phyloP scores from a whole-genome alignment of 2,329 filamentous ascomycete species.

The Trichoderma asperellum region DNA sequence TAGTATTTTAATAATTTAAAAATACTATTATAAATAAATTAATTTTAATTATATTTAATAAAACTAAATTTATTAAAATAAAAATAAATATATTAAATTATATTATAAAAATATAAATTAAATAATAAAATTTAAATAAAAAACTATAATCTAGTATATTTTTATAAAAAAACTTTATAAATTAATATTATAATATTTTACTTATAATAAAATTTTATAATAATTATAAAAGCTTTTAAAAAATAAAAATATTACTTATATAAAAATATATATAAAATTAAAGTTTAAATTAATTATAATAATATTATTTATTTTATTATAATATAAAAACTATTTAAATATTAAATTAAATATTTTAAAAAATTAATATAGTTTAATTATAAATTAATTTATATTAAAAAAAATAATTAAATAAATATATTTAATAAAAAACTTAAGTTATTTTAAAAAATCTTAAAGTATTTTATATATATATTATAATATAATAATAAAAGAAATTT shows the following conservation, averaged over 20 bases:
- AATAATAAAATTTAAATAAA: conserved; percentile 28
- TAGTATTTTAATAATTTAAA: too few relatives aligned
- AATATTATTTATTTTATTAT: conserved; percentile 33
- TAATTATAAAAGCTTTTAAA: conserved; percentile 28
- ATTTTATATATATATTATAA: neutral
- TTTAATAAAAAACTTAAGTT: neutral
- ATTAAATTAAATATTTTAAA: conserved; percentile 29
- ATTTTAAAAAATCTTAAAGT: neutral
- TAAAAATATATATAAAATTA: conserved; percentile 30
- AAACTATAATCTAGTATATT: conserved; percentile 29
- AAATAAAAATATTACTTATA: conserved; percentile 29
- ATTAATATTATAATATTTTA: conserved; percentile 35
- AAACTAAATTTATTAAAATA: conserved; percentile 24
- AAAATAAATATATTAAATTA: conserved; percentile 30
- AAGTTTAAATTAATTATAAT: conserved; percentile 34
- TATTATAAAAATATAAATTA: conserved; percentile 21
- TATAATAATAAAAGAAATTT: neutral
- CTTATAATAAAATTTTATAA: conserved; percentile 34
- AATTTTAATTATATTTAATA: conserved; percentile 12
- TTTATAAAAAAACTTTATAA: conserved; percentile 33
- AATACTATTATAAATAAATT: too few relatives aligned
- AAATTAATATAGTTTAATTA: neutral
- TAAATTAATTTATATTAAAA: neutral
- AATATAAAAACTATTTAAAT: conserved; percentile 30
- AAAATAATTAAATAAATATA: neutral